These are phyloP conservation scores for Kodamaea plutei DNA, from an alignment of 1,139 yeast species.

Conservation along the genomic window DNA sequence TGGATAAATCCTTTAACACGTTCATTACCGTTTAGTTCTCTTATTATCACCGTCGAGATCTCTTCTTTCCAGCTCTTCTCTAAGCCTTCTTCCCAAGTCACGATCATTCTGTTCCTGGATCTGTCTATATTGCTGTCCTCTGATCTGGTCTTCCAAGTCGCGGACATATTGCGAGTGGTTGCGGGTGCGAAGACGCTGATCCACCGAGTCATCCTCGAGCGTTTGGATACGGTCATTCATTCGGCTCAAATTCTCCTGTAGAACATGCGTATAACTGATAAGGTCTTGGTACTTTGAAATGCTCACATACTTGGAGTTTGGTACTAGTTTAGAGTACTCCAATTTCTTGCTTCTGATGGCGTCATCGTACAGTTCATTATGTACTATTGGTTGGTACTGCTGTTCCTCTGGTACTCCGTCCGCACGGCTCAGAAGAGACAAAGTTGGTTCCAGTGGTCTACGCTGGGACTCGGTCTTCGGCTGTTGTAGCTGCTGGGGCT, in stretches of 20 bases:
- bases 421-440: too few species aligned
- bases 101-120: constrained; percentile 10
- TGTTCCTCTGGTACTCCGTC: too few species aligned
- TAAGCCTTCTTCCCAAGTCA: constrained; percentile 9
- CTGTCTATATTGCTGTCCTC: constrained; percentile 11
- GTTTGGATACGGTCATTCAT: constrained; percentile 23
- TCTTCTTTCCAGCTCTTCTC: constrained; percentile 6
- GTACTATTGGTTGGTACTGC: too few species aligned
- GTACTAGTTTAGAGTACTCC: too few species aligned
- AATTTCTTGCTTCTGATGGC: too few species aligned
- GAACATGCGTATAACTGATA: constrained; percentile 29
- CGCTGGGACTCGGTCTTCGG: not conserved
- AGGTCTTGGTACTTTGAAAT: constrained; percentile 32
- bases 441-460: too few species aligned
- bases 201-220: constrained; percentile 16
- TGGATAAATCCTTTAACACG: too few species aligned
- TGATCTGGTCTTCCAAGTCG: constrained; percentile 10
- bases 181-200: not conserved
- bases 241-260: constrained; percentile 26
- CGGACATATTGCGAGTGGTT: constrained; percentile 2
- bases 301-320: constrained; percentile 18
- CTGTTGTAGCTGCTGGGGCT: not conserved
- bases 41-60: too few species aligned
- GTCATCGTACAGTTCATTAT: too few species aligned
- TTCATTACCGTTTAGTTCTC: too few species aligned